These are phyloP conservation scores for Aureobasidium subglaciale DNA, from an alignment of 2,329 filamentous ascomycete species.

Conservation along the genomic window DNA sequence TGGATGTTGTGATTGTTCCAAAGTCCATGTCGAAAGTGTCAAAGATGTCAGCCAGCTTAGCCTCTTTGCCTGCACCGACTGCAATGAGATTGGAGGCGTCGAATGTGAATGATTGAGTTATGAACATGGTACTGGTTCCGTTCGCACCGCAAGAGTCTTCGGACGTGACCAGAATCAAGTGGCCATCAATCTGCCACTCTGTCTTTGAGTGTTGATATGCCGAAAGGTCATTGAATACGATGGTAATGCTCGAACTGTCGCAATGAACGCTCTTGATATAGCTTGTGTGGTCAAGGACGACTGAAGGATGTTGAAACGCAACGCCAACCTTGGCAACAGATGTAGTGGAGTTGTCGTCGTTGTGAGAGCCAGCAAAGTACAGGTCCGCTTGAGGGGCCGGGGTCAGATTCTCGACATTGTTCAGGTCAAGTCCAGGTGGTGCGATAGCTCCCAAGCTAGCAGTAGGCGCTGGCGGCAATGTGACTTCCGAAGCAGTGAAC, in stretches of 20 bases:
- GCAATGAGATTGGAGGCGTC: slow-evolving; percentile 10
- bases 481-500: slow-evolving; percentile 5
- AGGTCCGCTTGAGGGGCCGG: background rate
- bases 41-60: slow-evolving; percentile 10
- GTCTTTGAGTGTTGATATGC: slow-evolving; percentile 10
- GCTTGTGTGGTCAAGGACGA: slow-evolving; percentile 17
- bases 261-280: slow-evolving; percentile 16
- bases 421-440: slow-evolving; percentile 9
- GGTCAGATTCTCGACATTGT: slow-evolving; percentile 11
- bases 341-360: background rate
- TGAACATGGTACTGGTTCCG: slow-evolving; percentile 15
- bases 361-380: slow-evolving; percentile 4
- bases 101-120: slow-evolving; percentile 16
- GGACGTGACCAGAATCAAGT: slow-evolving; percentile 15
- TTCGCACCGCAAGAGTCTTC: slow-evolving; percentile 15
- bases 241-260: background rate
- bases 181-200: slow-evolving; percentile 7
- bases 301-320: slow-evolving; percentile 15
- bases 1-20: slow-evolving; percentile 7
- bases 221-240: slow-evolving; percentile 11
- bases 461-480: background rate
- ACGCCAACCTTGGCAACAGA: slow-evolving; percentile 3
- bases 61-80: slow-evolving; percentile 7
- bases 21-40: slow-evolving; percentile 12
- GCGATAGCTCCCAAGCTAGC: background rate